Evolutionary conservation across 306 rosid genomes (phyloP).

Genomic region (Glycine soja): DNA sequence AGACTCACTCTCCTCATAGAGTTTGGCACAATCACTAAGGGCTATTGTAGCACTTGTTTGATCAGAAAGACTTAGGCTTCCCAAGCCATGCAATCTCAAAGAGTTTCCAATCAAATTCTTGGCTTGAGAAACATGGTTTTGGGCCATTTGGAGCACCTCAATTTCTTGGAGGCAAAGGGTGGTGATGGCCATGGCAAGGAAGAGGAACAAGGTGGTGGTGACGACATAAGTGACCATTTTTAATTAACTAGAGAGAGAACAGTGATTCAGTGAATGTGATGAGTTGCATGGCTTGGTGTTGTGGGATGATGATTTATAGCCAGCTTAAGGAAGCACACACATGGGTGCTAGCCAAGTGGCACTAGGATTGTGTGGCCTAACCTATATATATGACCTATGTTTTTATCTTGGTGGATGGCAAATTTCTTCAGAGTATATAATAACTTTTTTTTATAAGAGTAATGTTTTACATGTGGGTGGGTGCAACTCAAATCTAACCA

Average conservation of each 20-base stretch:
- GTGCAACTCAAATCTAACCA: neutral
- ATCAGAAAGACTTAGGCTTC: neutral
- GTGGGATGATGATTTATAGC: conserved; percentile 53
- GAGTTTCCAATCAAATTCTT: conserved; percentile 50
- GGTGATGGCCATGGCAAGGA: conserved; percentile 39
- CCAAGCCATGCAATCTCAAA: conserved; percentile 21
- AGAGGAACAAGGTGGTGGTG: conserved; percentile 42
- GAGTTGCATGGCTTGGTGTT: conserved; percentile 46
- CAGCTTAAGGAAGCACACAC: conserved; percentile 58
- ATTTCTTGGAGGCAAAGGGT: conserved; percentile 46
- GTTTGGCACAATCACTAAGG: conserved; percentile 62
- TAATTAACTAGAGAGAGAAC: neutral
- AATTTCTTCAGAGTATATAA: conserved; percentile 23
- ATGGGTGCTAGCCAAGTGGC: conserved; percentile 59
- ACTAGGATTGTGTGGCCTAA: conserved; percentile 31
- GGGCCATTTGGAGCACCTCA: conserved; percentile 51
- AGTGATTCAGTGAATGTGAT: conserved; percentile 23
- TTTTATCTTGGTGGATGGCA: conserved; percentile 4
- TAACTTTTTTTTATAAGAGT: neutral
- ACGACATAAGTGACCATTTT: conserved; percentile 48
- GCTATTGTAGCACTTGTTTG: conserved; percentile 24
- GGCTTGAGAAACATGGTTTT: conserved; percentile 47
- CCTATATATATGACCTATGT: conserved; percentile 17
- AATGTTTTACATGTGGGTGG: conserved; percentile 1
- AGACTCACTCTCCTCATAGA: conserved; percentile 66